These are phyloP conservation scores for Neurospora hispaniola DNA, from an alignment of 495 filamentous ascomycete species.

Conservation along the genomic window DNA sequence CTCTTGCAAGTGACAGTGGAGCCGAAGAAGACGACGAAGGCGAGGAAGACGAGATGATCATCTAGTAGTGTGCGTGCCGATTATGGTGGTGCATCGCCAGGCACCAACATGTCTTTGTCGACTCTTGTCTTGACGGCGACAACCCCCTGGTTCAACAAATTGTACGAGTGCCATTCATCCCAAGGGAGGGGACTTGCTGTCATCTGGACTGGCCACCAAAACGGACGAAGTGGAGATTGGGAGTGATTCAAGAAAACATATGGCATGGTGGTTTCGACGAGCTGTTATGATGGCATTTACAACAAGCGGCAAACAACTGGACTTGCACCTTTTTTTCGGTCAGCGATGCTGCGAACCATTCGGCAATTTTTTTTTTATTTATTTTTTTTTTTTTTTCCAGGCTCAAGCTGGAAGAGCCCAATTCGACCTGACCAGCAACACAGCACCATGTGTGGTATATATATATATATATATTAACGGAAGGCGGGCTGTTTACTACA, in stretches of 20 bases:
- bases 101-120: not conserved
- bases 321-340: not conserved
- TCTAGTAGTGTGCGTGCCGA: not conserved
- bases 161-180: not conserved
- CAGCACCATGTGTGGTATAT: not conserved
- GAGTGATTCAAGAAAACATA: not conserved
- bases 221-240: not conserved
- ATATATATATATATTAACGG: too few relatives aligned
- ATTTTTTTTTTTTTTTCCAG: not conserved
- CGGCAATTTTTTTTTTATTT: too few relatives aligned
- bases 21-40: not conserved
- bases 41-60: not conserved
- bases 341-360: not conserved
- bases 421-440: not conserved
- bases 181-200: not conserved
- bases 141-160: not conserved
- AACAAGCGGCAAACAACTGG: not conserved
- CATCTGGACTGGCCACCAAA: not conserved
- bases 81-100: not conserved
- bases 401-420: not conserved
- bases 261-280: not conserved
- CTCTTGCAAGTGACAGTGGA: not conserved
- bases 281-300: not conserved
- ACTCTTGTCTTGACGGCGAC: not conserved
- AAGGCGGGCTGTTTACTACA: not conserved